Evolutionary conservation across 768 basidiomycete genomes (phyloP).

Genomic region (Termitomyces sp.): DNA sequence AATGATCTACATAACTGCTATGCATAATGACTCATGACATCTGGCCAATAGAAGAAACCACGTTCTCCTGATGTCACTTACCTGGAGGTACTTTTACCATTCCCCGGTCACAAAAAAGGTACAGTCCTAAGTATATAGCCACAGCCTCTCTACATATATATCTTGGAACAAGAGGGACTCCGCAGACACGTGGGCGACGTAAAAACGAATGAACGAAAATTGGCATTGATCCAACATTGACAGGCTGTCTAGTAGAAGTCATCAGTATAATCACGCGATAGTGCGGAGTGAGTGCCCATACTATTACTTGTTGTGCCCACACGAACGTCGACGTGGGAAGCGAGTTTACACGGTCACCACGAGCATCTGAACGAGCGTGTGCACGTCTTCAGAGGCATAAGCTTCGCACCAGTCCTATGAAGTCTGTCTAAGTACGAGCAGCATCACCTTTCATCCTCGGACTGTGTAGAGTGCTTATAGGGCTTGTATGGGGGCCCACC

Average conservation of each 20-base stretch:
- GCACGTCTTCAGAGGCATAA: too few species aligned
- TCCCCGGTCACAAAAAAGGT: not conserved
- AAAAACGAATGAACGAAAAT: not conserved
- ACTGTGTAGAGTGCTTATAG: too few species aligned
- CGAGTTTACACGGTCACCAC: not conserved
- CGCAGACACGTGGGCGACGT: not conserved
- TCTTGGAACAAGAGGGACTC: too few species aligned
- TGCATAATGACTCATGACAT: not conserved
- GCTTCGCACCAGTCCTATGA: too few species aligned
- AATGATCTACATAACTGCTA: not conserved
- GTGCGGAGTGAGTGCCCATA: not conserved
- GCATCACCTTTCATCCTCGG: too few species aligned
- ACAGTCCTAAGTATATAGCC: not conserved
- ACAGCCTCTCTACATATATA: not conserved
- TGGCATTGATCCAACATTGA: not conserved
- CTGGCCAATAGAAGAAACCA: not conserved
- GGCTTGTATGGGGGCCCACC: too few species aligned
- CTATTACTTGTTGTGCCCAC: not conserved
- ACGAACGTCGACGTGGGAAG: constrained; percentile 9
- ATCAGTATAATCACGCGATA: constrained; percentile 1
- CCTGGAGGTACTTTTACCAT: not conserved
- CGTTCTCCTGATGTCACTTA: not conserved
- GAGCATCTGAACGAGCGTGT: not conserved
- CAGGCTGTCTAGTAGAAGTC: not conserved
- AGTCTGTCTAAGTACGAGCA: too few species aligned